Percentiles rank a stretch among this genome's conserved stretches.
Conservation (phyloP, 495 filamentous ascomycete species). For the Annulohypoxylon bovei region DNA sequence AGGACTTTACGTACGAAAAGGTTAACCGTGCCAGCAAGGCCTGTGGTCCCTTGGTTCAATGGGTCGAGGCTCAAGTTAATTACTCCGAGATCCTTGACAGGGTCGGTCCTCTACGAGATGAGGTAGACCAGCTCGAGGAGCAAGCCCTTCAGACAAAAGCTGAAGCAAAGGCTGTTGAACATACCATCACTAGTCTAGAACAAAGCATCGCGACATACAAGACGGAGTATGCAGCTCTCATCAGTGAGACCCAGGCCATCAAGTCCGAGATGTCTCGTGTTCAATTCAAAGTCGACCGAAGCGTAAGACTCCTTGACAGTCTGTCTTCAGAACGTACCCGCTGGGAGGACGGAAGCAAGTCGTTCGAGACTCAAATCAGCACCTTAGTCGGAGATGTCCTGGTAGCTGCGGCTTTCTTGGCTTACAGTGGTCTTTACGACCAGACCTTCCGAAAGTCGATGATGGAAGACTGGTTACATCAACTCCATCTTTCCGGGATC, state of each 20-base stretch:
- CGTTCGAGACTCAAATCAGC: constrained; percentile 96
- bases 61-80: constrained; percentile 96
- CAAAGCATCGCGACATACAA: constrained; percentile 96
- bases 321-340: constrained; percentile 89
- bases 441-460: constrained; percentile 97
- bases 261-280: constrained; percentile 96
- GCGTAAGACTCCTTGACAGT: constrained; percentile 91
- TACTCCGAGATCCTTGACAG: constrained; percentile 97
- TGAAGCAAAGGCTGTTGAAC: constrained; percentile 89
- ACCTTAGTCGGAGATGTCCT: constrained; percentile 96
- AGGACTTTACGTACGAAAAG: constrained; percentile 94
- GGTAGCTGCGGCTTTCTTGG: constrained; percentile 93
- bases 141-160: constrained; percentile 92
- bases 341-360: constrained; percentile 97
- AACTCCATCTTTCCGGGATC: constrained; percentile 89
- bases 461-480: constrained; percentile 96
- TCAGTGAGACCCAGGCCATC: constrained; percentile 97
- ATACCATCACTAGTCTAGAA: constrained; percentile 84
- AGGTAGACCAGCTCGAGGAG: constrained; percentile 87
- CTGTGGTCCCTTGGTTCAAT: constrained; percentile 95
- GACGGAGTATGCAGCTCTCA: constrained; percentile 92
- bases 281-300: constrained; percentile 97
- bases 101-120: constrained; percentile 90
- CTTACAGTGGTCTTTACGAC: constrained; percentile 98
- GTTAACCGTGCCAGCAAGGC: constrained; percentile 96